Percentiles rank a stretch among this genome's conserved stretches.
Evolutionary conservation across 345 rosid genomes (phyloP).

Genomic region (Populus deltoides): DNA sequence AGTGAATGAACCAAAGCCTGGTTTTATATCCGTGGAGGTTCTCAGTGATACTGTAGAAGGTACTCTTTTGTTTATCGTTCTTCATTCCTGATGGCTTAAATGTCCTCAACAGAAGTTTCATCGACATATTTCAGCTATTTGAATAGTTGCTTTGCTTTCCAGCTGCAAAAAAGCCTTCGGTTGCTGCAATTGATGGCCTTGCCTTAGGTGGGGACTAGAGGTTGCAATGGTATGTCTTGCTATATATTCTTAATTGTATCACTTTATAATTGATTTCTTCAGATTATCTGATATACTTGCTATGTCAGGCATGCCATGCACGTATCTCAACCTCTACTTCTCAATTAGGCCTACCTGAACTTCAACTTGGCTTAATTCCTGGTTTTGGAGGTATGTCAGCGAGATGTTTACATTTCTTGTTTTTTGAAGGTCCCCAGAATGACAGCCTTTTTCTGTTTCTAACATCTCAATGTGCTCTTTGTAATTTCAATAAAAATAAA

Average conservation of each 20-base stretch:
- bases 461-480: neutral
- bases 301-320: conserved; percentile 77
- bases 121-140: neutral
- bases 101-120: neutral
- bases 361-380: conserved; percentile 88
- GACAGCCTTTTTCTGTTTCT: neutral
- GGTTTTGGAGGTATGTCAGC: conserved; percentile 83
- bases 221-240: conserved; percentile 70
- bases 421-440: neutral
- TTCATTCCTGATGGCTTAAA: neutral
- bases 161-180: conserved; percentile 90
- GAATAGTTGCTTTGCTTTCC: conserved; percentile 25
- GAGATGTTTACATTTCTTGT: neutral
- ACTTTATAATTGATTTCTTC: neutral
- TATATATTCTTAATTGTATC: neutral
- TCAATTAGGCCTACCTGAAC: conserved; percentile 87
- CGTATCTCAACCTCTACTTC: conserved; percentile 77
- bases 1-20: conserved; percentile 61
- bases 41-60: conserved; percentile 76
- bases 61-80: conserved; percentile 20
- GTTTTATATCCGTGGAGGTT: conserved; percentile 59
- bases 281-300: conserved; percentile 14
- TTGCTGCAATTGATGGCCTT: conserved; percentile 98
- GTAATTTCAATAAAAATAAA: neutral
- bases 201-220: conserved; percentile 99